Evolutionary conservation across 768 basidiomycete species (phyloP).

Genomic region (Hericium alpestre): DNA sequence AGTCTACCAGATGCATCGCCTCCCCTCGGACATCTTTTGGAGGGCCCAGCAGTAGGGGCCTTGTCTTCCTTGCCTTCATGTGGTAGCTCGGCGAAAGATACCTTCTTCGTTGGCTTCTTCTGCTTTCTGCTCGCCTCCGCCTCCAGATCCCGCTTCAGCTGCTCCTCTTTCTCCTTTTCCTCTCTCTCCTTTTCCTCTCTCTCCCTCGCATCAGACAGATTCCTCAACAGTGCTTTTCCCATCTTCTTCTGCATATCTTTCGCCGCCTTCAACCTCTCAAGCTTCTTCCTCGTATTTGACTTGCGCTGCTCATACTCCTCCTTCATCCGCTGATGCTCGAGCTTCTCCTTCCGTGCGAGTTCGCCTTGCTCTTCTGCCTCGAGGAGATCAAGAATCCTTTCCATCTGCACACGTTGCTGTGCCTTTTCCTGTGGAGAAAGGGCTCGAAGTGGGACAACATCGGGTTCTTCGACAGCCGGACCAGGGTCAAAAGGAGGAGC

Average conservation of each 20-base stretch:
- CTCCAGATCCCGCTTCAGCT: slow-evolving; percentile 19
- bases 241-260: slow-evolving; percentile 64
- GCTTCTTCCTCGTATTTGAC: slow-evolving; percentile 33
- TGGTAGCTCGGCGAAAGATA: slow-evolving; percentile 48
- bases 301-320: slow-evolving; percentile 42
- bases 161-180: slow-evolving; percentile 18
- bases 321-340: slow-evolving; percentile 30
- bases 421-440: slow-evolving; percentile 38
- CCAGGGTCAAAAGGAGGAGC: slow-evolving; percentile 18
- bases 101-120: slow-evolving; percentile 45
- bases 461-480: slow-evolving; percentile 29
- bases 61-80: slow-evolving; percentile 15
- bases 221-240: slow-evolving; percentile 55
- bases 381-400: slow-evolving; percentile 54
- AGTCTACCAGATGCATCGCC: slow-evolving; percentile 31
- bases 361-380: slow-evolving; percentile 59
- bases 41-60: slow-evolving; percentile 12
- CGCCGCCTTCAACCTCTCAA: slow-evolving; percentile 27
- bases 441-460: slow-evolving; percentile 34
- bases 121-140: slow-evolving; percentile 18
- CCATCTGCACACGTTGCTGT: slow-evolving; percentile 46
- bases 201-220: slow-evolving; percentile 31
- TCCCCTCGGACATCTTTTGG: slow-evolving; percentile 3
- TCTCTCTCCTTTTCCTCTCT: slow-evolving; percentile 28
- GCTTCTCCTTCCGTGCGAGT: slow-evolving; percentile 29